Conservation (phyloP, 495 filamentous ascomycete genomes). For the Halenospora varia region DNA sequence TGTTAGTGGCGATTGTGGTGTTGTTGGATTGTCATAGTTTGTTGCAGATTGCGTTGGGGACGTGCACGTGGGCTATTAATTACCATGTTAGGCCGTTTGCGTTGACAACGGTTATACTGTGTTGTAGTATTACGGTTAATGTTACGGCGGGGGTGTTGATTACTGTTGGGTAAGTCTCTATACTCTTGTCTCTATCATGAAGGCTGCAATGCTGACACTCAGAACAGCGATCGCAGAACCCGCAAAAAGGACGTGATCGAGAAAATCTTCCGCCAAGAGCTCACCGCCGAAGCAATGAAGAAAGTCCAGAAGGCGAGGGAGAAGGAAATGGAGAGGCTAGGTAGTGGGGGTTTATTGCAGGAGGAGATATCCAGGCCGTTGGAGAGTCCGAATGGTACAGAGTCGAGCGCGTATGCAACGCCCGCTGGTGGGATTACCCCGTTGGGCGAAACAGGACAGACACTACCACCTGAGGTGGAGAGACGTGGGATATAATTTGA, state of each 20-base stretch:
- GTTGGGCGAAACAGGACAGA: too few relatives aligned
- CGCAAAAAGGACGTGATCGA: conserved; percentile 82
- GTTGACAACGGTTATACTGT: conserved; percentile 73
- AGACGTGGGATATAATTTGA: too few relatives aligned
- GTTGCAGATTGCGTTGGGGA: conserved; percentile 71
- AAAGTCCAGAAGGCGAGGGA: conserved; percentile 61
- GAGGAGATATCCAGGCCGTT: too few relatives aligned
- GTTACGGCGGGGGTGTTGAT: conserved; percentile 68
- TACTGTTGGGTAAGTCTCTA: too few relatives aligned
- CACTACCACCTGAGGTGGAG: too few relatives aligned
- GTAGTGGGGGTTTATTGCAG: conserved; percentile 21
- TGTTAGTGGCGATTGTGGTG: conserved; percentile 66
- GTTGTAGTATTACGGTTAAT: conserved; percentile 69
- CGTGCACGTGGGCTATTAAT: conserved; percentile 69
- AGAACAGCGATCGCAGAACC: conserved; percentile 63
- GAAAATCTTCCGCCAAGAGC: conserved; percentile 64
- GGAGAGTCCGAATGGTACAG: too few relatives aligned
- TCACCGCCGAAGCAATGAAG: conserved; percentile 69
- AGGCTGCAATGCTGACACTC: too few relatives aligned
- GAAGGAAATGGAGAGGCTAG: conserved; percentile 41
- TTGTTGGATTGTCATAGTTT: conserved; percentile 72
- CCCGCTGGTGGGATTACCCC: too few relatives aligned
- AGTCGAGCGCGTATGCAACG: too few relatives aligned
- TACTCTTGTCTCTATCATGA: too few relatives aligned
- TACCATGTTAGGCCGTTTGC: conserved; percentile 60